Evolutionary conservation across 23 red algal genomes (phyloP).

Genomic region (Gracilaria vermiculophylla): DNA sequence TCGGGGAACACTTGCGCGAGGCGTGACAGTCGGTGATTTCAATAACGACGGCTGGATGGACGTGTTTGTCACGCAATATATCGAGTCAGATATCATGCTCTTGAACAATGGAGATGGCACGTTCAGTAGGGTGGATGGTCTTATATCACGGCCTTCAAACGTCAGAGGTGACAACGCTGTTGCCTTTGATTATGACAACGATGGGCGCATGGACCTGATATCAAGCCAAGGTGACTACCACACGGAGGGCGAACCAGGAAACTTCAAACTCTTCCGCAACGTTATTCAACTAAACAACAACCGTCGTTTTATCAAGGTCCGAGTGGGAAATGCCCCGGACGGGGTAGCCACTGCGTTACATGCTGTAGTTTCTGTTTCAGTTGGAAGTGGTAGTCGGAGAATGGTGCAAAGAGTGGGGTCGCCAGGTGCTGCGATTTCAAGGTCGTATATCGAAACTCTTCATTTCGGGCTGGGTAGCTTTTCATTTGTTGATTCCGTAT

Average conservation of each 20-base stretch:
- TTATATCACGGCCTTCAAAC: neutral
- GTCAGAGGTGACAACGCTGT: slow-evolving; percentile 48
- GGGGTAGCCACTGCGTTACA: slow-evolving; percentile 46
- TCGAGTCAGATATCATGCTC: slow-evolving; percentile 44
- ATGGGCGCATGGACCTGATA: slow-evolving; percentile 57
- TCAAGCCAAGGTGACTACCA: slow-evolving; percentile 27
- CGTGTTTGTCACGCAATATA: slow-evolving; percentile 37
- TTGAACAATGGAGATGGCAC: slow-evolving; percentile 55
- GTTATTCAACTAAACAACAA: neutral
- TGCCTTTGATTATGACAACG: slow-evolving; percentile 55
- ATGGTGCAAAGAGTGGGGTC: slow-evolving; percentile 59
- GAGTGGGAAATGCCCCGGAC: slow-evolving; percentile 49
- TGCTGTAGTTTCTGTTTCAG: slow-evolving; percentile 36
- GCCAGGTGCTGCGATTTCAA: slow-evolving; percentile 20
- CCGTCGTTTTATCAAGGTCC: slow-evolving; percentile 20
- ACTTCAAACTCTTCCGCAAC: slow-evolving; percentile 21
- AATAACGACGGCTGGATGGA: slow-evolving; percentile 73
- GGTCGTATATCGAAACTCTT: slow-evolving; percentile 47
- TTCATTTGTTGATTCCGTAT: neutral
- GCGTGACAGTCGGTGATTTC: slow-evolving; percentile 74
- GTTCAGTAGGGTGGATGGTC: slow-evolving; percentile 1
- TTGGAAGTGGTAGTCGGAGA: neutral
- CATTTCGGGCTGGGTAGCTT: slow-evolving; percentile 61
- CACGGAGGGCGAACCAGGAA: slow-evolving; percentile 4
- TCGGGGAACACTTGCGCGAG: slow-evolving; percentile 10